Evolutionary conservation across 2,329 filamentous ascomycete genomes (phyloP), one percentile per base, ranked within the genome.

Genomic region (Alternaria gansuensis): DNA sequence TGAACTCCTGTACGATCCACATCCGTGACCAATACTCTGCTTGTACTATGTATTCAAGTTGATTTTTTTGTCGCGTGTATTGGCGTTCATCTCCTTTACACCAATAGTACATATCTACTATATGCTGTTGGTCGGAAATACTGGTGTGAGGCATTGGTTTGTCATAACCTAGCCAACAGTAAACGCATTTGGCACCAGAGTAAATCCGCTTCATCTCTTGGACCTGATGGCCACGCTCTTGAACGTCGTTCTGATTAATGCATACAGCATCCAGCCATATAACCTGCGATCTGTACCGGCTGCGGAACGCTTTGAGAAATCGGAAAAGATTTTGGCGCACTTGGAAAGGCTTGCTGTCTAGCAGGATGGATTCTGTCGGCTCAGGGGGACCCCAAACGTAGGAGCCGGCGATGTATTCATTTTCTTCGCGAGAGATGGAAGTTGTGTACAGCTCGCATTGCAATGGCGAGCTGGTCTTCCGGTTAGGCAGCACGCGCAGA

Each of bases 161-260:
- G 17, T 33, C 10, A 11, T 23, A 2, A 17, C 43, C 43, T 1
- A 46, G 43, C 43, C 43, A 46, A 29, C 43, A 33, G 28, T 46
- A 46, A 7, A 46, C 43, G 43, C 28, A 46, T 14, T 33, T 46
- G 4, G 43, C n/a, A 0, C 43, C 43, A 46, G 43, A 46, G 11
- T 46, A 46, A 1, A 46, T 46, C 1, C 11, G n/a, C 11, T 24
- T 46, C 43, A 46, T 46, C 17, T 33, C 29, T 14, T 33, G 43
- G 17, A 46, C 43, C 28, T 46, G 43, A 33, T 46, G 43, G 17
- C 29, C 17, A 10, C 43, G 43, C 28, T 46, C 43, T 33, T 46
- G 17, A 9, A 33, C 4, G 1, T 46, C 43, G 6, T 46, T 6
- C 9, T 46, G 43, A 0, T 46, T 46, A 11, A 46, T 46, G 11